Evolutionary conservation across 306 rosid species (phyloP), one percentile per base, ranked within the genome.

Genomic region (Rosa persica): DNA sequence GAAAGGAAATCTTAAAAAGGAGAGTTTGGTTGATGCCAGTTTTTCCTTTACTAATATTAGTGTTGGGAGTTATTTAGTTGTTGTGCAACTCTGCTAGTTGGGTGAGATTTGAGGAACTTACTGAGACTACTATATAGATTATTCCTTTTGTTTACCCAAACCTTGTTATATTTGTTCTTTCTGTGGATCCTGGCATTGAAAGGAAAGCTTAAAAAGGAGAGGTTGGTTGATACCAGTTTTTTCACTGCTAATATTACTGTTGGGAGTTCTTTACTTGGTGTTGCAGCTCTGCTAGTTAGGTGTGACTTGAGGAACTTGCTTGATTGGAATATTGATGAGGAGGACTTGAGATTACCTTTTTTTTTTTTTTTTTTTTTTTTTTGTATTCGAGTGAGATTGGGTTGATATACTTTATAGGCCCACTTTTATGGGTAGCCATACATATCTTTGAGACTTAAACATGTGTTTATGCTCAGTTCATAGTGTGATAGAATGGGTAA

Each of bases 251-350:
- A 2, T 5, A 70, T 25, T 54, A 52, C 23, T 7, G 22, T 76
- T 36, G 65, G 15, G 23, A 70, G 81, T 78, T 42, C 10, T 19
- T 70, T 46, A 27, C 42, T 34, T 20, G 13, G 20, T 69, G 44
- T 30, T 3, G 47, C 36, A 9, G 39, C 34, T 58, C 42, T 61
- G 70, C 61, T 30, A 27, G 49, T 36, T 60, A 42, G 76, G 51
- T 17, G 58, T 19, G n/a, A 70, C 27, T 57, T 62, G 27, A 75
- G 11, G 61, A 61, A 25, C 46, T 8, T 61, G 12, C 67, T 76
- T 30, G 72, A 70, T 25, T 43, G 79, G 65, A 61, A 30, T 44
- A 16, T 64, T 62, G 44, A 64, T 27, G 46, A 76, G 44, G 71
- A 10, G 54, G 30, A 22, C 11, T 39, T 74, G 34, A 5, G 11